phyloP scores from a whole-genome alignment of 371 early-diverging fungal species.

The Rhizopus microsporus region DNA sequence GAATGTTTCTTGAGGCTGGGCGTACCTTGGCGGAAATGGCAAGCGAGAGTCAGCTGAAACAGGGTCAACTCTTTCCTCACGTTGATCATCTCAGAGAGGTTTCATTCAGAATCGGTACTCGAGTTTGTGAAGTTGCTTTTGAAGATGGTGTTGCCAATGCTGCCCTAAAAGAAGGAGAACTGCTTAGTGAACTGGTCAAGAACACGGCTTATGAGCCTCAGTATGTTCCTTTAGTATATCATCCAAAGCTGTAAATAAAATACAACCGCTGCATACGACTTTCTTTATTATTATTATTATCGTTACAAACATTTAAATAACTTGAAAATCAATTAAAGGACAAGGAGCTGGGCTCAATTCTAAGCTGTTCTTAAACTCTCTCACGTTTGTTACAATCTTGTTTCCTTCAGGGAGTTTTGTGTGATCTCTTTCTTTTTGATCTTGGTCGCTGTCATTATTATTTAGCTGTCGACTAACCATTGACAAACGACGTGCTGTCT shows the following conservation, averaged over 20 bases:
- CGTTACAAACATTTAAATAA: neutral
- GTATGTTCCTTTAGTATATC: conserved; percentile 56
- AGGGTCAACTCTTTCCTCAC: conserved; percentile 59
- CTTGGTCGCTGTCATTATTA: neutral
- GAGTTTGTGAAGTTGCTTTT: conserved; percentile 64
- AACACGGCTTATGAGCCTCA: conserved; percentile 57
- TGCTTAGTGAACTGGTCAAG: conserved; percentile 47
- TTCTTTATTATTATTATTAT: neutral
- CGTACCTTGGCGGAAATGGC: conserved; percentile 60
- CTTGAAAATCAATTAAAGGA: conserved; percentile 38
- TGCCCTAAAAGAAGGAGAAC: conserved; percentile 44
- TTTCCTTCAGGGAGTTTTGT: conserved; percentile 41
- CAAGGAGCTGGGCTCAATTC: conserved; percentile 51
- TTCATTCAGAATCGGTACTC: conserved; percentile 51
- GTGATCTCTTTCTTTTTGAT: conserved; percentile 28
- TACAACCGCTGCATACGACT: neutral
- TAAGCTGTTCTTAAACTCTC: conserved; percentile 56
- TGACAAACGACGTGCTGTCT: conserved; percentile 48
- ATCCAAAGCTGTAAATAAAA: conserved; percentile 5
- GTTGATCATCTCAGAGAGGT: conserved; percentile 54
- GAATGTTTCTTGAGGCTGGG: conserved; percentile 65
- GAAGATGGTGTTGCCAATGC: conserved; percentile 56
- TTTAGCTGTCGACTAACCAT: conserved; percentile 7
- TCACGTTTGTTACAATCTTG: conserved; percentile 40
- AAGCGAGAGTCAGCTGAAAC: conserved; percentile 54